Evolutionary conservation across 495 filamentous ascomycete genomes (phyloP).

Genomic region (Podospora sp.): DNA sequence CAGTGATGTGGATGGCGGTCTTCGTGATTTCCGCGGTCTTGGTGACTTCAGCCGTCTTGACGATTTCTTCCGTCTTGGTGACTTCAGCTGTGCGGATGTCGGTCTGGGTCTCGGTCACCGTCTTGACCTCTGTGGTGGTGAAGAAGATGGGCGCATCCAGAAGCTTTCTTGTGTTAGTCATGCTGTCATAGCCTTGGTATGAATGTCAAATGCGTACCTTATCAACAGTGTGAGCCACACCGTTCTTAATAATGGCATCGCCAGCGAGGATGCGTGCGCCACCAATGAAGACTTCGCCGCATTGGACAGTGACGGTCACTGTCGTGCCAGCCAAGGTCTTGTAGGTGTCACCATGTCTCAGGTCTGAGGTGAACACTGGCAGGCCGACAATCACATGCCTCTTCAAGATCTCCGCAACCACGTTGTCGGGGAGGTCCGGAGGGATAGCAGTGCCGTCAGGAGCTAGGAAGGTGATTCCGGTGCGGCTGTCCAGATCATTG

Average conservation of each 20-base stretch:
- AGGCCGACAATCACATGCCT: slow-evolving; percentile 10
- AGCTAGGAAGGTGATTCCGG: slow-evolving; percentile 17
- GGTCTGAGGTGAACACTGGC: slow-evolving; percentile 19
- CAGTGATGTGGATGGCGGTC: not conserved
- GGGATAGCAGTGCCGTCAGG: slow-evolving; percentile 11
- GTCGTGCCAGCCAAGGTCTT: slow-evolving; percentile 21
- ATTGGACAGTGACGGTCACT: slow-evolving; percentile 15
- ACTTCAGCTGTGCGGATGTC: not conserved
- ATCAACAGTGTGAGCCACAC: slow-evolving; percentile 20
- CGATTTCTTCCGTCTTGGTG: not conserved
- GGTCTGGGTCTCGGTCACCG: slow-evolving; percentile 5
- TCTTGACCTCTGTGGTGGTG: slow-evolving; percentile 13
- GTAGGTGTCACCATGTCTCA: slow-evolving; percentile 18
- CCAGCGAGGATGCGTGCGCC: slow-evolving; percentile 15
- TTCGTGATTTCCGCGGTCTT: not conserved
- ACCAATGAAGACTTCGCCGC: slow-evolving; percentile 18
- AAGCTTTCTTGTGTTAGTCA: not conserved
- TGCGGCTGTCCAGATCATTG: slow-evolving; percentile 10
- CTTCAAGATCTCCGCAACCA: slow-evolving; percentile 16
- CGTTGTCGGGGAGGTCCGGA: slow-evolving; percentile 1
- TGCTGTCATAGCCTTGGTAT: not conserved
- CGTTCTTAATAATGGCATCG: slow-evolving; percentile 21
- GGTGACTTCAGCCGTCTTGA: not conserved
- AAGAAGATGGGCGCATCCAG: slow-evolving; percentile 8
- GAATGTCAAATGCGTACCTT: slow-evolving; percentile 1